phyloP scores from a whole-genome alignment of 2,329 filamentous ascomycete genomes.

The Neofusicoccum parvum region DNA sequence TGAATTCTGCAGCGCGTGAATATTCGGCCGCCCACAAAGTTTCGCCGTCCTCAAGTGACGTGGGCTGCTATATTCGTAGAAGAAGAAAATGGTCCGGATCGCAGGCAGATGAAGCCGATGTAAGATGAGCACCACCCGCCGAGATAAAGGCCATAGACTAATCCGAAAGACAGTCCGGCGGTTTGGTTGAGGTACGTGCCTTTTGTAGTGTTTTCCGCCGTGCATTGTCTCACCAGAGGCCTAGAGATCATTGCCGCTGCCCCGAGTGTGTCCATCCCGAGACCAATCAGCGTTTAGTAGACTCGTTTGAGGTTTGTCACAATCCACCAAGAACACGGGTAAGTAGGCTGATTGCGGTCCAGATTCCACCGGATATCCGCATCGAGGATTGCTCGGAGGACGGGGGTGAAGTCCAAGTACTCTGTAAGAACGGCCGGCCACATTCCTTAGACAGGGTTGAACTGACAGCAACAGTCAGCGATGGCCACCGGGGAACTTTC shows the following conservation, averaged over 20 bases:
- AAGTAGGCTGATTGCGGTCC: background rate
- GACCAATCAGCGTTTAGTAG: slow-evolving; percentile 68
- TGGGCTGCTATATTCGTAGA: no score
- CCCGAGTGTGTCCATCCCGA: slow-evolving; percentile 66
- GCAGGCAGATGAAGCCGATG: no score
- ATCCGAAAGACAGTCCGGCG: background rate
- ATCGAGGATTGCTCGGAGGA: slow-evolving; percentile 27
- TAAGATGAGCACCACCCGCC: background rate
- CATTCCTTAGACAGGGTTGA: slow-evolving; percentile 7
- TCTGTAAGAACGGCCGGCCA: slow-evolving; percentile 29
- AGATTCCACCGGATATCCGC: slow-evolving; percentile 35
- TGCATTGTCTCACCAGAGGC: background rate
- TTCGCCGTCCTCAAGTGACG: no score
- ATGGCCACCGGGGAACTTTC: slow-evolving; percentile 71
- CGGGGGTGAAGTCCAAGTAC: slow-evolving; percentile 25
- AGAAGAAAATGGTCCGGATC: no score
- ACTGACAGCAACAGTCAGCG: slow-evolving; percentile 45
- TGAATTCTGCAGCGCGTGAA: no score
- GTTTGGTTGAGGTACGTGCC: slow-evolving; percentile 11
- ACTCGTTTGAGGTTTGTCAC: slow-evolving; percentile 65
- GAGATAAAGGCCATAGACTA: background rate
- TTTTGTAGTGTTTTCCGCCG: no score
- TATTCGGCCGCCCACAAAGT: no score
- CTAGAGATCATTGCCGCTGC: slow-evolving; percentile 74
- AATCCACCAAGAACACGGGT: background rate